Percentiles rank a stretch among this genome's conserved stretches.
Evolutionary conservation across 1,139 yeast species (phyloP).

Genomic region (Arxiozyma telluris): DNA sequence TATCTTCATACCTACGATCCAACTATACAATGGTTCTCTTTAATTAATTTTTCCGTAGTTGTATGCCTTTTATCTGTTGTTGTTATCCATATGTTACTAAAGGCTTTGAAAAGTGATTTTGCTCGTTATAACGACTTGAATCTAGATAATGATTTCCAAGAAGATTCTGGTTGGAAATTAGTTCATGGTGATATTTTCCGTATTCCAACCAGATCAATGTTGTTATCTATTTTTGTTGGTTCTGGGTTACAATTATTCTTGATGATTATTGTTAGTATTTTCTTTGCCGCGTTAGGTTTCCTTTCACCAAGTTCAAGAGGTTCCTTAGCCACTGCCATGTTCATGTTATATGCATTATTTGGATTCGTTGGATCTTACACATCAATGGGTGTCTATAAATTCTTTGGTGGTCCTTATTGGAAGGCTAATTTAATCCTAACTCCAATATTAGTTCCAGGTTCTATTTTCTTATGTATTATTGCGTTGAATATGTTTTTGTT

Average conservation of each 20-base stretch:
- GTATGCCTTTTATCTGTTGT: conserved; percentile 70
- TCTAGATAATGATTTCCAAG: conserved; percentile 78
- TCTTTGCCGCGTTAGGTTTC: conserved; percentile 80
- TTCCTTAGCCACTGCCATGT: conserved; percentile 81
- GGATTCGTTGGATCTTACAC: conserved; percentile 78
- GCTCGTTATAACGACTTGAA: conserved; percentile 82
- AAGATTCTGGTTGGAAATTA: conserved; percentile 96
- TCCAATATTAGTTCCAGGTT: conserved; percentile 78
- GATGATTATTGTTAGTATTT: conserved; percentile 66
- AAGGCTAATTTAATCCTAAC: conserved; percentile 74
- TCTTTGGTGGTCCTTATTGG: conserved; percentile 91
- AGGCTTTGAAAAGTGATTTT: conserved; percentile 79
- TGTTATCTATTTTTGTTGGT: conserved; percentile 75
- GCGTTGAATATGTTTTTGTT: conserved; percentile 76
- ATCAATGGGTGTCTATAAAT: conserved; percentile 78
- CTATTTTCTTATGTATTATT: conserved; percentile 53
- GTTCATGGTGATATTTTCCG: conserved; percentile 94
- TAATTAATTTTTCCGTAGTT: conserved; percentile 73
- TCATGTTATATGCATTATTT: conserved; percentile 68
- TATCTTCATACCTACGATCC: conserved; percentile 88
- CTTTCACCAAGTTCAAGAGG: conserved; percentile 94
- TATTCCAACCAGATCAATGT: conserved; percentile 62
- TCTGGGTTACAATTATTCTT: conserved; percentile 78
- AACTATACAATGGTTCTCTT: conserved; percentile 90
- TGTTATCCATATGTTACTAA: conserved; percentile 69